Percentiles rank a stretch among this genome's conserved stretches.
These are phyloP conservation scores for Moelleriella libera DNA, from an alignment of 2,329 filamentous ascomycete species.

Conservation along the genomic window DNA sequence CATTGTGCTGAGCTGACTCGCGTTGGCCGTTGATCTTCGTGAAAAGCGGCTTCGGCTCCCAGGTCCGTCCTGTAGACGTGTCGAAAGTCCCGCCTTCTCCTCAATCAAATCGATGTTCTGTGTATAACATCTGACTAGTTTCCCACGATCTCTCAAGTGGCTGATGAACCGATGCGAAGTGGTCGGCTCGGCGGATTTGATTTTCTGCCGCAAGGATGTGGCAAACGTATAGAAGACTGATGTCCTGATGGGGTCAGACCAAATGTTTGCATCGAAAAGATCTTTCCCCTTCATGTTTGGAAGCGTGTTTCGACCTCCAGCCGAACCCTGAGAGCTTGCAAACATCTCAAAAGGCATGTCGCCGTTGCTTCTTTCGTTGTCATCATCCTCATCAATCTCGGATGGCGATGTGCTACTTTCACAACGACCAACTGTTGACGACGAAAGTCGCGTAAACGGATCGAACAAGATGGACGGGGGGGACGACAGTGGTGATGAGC, in stretches of 20 bases:
- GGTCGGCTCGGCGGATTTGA: conserved; percentile 48
- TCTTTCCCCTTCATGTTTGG: conserved; percentile 57
- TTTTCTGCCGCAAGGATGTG: conserved; percentile 50
- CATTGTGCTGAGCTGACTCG: conserved; percentile 20
- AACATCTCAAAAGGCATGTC: conserved; percentile 24
- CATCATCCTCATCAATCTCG: conserved; percentile 25
- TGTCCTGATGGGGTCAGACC: conserved; percentile 52
- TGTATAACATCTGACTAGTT: conserved; percentile 58
- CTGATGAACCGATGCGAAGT: conserved; percentile 55
- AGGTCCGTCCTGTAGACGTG: conserved; percentile 44
- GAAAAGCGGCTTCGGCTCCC: conserved; percentile 48
- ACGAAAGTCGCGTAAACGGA: conserved; percentile 25
- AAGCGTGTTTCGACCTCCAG: conserved; percentile 20
- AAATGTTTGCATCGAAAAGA: conserved; percentile 57
- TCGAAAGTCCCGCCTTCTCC: conserved; percentile 53
- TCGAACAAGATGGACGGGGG: conserved; percentile 39
- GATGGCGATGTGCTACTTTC: conserved; percentile 26
- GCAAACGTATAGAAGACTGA: conserved; percentile 62
- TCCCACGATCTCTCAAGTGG: conserved; percentile 50
- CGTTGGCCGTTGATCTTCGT: conserved; percentile 25
- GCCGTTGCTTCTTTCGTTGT: conserved; percentile 6
- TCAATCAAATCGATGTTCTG: conserved; percentile 67
- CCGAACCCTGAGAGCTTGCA: conserved; percentile 23
- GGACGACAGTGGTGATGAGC: conserved; percentile 43
- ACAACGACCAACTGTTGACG: conserved; percentile 19